Evolutionary conservation across 176 grass and related monocot genomes (phyloP).

Genomic region (Oryza coarctata): DNA sequence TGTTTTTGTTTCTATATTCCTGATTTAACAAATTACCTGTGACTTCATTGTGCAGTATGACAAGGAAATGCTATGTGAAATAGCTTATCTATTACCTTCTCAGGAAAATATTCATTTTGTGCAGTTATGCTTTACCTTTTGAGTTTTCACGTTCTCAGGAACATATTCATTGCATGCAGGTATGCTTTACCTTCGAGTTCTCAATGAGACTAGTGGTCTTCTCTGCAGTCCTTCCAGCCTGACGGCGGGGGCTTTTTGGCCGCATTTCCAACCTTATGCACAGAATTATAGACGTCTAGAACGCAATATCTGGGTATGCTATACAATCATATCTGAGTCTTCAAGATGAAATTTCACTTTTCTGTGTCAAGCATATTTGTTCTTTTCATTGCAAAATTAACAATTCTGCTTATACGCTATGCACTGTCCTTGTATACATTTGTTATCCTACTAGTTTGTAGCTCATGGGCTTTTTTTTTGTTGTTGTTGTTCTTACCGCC

Average conservation of each 20-base stretch:
- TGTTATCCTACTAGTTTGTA: no score
- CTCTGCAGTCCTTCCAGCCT: slow-evolving; percentile 21
- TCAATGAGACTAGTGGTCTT: not conserved
- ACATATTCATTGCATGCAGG: not conserved
- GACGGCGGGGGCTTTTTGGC: not conserved
- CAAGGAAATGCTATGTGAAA: slow-evolving; percentile 9
- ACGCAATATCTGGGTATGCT: not conserved
- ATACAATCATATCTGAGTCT: not conserved
- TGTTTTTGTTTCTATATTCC: not conserved
- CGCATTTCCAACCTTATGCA: slow-evolving; percentile 4
- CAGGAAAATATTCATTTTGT: no score
- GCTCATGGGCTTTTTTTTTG: no score
- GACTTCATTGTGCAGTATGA: slow-evolving; percentile 4
- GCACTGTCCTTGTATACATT: no score
- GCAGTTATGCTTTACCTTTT: slow-evolving; percentile 5
- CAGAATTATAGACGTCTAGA: not conserved
- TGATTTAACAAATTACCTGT: not conserved
- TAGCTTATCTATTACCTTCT: not conserved
- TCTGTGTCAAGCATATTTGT: not conserved
- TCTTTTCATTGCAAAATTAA: no score
- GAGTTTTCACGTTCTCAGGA: not conserved
- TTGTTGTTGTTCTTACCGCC: no score
- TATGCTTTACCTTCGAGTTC: not conserved
- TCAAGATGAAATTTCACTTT: no score
- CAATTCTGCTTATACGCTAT: not conserved